These are phyloP conservation scores for Fraxinus baroniana DNA, from an alignment of 305 asterid genomes.

Conservation along the genomic window DNA sequence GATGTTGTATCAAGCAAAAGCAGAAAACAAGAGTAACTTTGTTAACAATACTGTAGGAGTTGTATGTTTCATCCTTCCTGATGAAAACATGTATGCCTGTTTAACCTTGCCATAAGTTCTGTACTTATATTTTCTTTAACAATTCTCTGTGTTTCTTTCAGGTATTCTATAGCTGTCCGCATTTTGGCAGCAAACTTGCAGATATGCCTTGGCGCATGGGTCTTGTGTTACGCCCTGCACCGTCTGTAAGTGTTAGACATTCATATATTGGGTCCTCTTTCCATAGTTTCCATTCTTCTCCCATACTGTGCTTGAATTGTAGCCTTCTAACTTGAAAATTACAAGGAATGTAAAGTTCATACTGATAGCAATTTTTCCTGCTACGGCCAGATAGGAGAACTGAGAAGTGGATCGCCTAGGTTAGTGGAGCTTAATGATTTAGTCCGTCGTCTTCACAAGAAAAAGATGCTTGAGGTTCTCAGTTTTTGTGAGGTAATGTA, in stretches of 20 bases:
- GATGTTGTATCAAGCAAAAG: slow-evolving; percentile 83
- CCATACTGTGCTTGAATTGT: slow-evolving; percentile 22
- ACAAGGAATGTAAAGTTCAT: slow-evolving; percentile 5
- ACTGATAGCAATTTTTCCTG: slow-evolving; percentile 27
- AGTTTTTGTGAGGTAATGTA: slow-evolving; percentile 86
- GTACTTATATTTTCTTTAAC: slow-evolving; percentile 9
- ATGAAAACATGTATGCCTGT: slow-evolving; percentile 4
- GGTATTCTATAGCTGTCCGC: slow-evolving; percentile 99
- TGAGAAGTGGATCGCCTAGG: slow-evolving; percentile 97
- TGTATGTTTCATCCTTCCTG: slow-evolving; percentile 47
- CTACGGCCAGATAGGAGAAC: slow-evolving; percentile 76
- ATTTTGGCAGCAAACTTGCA: slow-evolving; percentile 98
- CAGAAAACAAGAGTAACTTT: slow-evolving; percentile 67
- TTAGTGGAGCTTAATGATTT: slow-evolving; percentile 87
- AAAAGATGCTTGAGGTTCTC: slow-evolving; percentile 80
- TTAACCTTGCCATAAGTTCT: slow-evolving; percentile 8
- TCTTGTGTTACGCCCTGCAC: slow-evolving; percentile 97
- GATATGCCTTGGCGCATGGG: slow-evolving; percentile 99
- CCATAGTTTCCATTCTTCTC: slow-evolving; percentile 12
- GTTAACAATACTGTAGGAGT: slow-evolving; percentile 84
- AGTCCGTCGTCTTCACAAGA: slow-evolving; percentile 66
- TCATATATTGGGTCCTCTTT: not conserved
- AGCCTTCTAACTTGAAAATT: slow-evolving; percentile 11
- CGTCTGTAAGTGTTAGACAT: slow-evolving; percentile 59
- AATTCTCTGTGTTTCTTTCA: slow-evolving; percentile 33